These are phyloP conservation scores for Skeletonema costatum DNA, from an alignment of 108 stramenopile species.

Conservation along the genomic window DNA sequence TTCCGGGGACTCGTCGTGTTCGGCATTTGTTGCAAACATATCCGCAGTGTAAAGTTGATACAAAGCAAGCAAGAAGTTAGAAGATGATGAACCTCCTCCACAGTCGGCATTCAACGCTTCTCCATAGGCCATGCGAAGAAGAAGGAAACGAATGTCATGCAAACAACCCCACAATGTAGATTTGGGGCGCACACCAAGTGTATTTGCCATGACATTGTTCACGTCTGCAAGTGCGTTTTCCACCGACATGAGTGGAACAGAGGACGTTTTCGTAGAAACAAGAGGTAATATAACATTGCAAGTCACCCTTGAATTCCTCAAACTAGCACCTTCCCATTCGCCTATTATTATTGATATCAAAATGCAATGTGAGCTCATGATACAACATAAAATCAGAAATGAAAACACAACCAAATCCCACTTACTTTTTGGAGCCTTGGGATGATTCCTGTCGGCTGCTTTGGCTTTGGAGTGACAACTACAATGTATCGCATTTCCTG, in stretches of 20 bases:
- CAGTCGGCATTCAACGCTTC: conserved; percentile 79
- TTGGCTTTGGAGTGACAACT: conserved; percentile 75
- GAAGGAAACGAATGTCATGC: conserved; percentile 76
- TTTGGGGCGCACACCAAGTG: conserved; percentile 70
- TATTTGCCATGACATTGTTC: conserved; percentile 60
- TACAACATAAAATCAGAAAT: neutral
- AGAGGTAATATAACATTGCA: conserved; percentile 87
- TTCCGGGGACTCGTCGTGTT: conserved; percentile 65
- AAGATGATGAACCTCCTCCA: conserved; percentile 84
- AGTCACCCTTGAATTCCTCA: conserved; percentile 79
- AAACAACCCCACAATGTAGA: conserved; percentile 79
- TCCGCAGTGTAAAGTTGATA: conserved; percentile 75
- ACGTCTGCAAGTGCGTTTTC: conserved; percentile 74
- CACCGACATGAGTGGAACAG: conserved; percentile 73
- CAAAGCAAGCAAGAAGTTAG: conserved; percentile 68
- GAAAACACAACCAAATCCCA: neutral
- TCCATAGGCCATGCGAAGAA: conserved; percentile 79
- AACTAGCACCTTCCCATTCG: conserved; percentile 88
- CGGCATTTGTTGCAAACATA: conserved; percentile 73
- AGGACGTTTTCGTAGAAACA: conserved; percentile 70
- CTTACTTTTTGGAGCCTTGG: conserved; percentile 76
- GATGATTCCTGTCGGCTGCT: conserved; percentile 73
- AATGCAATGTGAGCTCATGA: neutral
- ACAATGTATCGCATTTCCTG: conserved; percentile 84
- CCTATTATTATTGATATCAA: neutral